A percentile compares a stretch with the other conserved stretches of the same genome.
phyloP scores from a whole-genome alignment of 306 rosid species.

The Adenanthera pavonina region DNA sequence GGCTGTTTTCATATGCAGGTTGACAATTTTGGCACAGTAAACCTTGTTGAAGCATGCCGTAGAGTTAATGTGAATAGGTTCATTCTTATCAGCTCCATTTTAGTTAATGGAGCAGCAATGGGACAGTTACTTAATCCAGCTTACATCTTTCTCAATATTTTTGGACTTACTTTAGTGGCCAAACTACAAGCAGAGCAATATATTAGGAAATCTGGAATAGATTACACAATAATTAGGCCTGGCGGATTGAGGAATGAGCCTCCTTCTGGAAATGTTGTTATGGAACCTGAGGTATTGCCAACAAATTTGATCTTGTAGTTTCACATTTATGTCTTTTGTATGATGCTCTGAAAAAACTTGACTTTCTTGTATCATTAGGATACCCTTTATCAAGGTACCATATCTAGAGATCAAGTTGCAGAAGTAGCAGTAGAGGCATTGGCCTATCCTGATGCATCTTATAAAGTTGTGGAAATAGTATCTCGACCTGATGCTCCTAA shows the following conservation, averaged over 20 bases:
- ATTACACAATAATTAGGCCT: slow-evolving; percentile 95
- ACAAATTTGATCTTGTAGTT: slow-evolving; percentile 26
- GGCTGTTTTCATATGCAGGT: slow-evolving; percentile 57
- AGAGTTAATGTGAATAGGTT: slow-evolving; percentile 75
- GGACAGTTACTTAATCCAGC: slow-evolving; percentile 92
- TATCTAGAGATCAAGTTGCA: slow-evolving; percentile 95
- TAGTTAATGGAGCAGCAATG: slow-evolving; percentile 97
- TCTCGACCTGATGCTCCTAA: slow-evolving; percentile 78
- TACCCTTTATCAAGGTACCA: slow-evolving; percentile 77
- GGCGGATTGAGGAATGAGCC: slow-evolving; percentile 94
- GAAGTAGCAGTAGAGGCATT: slow-evolving; percentile 93
- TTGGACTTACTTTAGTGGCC: slow-evolving; percentile 91
- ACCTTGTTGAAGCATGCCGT: slow-evolving; percentile 94
- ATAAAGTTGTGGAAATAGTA: slow-evolving; percentile 90
- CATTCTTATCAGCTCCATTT: slow-evolving; percentile 89
- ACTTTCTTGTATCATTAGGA: slow-evolving; percentile 53
- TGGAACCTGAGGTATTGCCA: slow-evolving; percentile 84
- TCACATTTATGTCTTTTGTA: slow-evolving; percentile 9
- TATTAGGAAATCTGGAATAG: slow-evolving; percentile 86
- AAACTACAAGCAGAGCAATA: slow-evolving; percentile 88
- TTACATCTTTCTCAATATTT: slow-evolving; percentile 86
- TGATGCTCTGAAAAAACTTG: background rate
- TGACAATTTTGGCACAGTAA: slow-evolving; percentile 89
- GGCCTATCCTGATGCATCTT: slow-evolving; percentile 76
- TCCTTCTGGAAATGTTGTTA: slow-evolving; percentile 82